Percentiles rank a stretch among this genome's conserved stretches.
Evolutionary conservation across 1,284 basidiomycete genomes (phyloP).

Genomic region (Puccinia hordei): DNA sequence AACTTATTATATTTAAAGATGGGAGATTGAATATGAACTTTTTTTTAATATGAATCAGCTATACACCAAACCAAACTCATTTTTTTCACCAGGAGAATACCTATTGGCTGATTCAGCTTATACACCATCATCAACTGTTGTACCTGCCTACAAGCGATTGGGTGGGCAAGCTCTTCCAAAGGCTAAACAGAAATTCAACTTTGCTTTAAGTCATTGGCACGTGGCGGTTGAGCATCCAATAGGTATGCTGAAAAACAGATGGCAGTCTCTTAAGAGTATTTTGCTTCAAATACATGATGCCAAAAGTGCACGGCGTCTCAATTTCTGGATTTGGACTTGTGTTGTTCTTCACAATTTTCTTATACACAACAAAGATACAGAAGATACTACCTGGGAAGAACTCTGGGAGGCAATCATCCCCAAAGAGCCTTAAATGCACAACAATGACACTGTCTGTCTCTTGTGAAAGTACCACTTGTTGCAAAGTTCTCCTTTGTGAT

Average conservation of each 20-base stretch:
- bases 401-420: no score
- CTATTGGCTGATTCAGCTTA: conserved; percentile 31
- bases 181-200: conserved; percentile 15
- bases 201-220: neutral
- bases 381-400: neutral
- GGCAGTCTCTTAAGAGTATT: conserved; percentile 6
- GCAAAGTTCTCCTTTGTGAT: neutral
- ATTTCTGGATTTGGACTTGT: neutral
- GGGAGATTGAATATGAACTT: neutral
- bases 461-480: neutral
- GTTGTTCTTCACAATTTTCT: conserved; percentile 8
- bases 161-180: neutral
- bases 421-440: neutral
- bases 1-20: neutral
- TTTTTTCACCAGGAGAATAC: conserved; percentile 16
- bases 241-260: conserved; percentile 22
- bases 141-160: conserved; percentile 18
- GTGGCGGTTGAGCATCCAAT: conserved; percentile 28
- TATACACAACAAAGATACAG: no score
- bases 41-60: neutral
- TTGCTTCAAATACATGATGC: neutral
- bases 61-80: neutral
- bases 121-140: neutral
- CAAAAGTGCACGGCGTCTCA: neutral
- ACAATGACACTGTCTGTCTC: neutral